A percentile compares a stretch with the other conserved stretches of the same genome.
These are phyloP conservation scores for Geranium rotundifolium DNA, from an alignment of 345 rosid species.

Conservation along the genomic window DNA sequence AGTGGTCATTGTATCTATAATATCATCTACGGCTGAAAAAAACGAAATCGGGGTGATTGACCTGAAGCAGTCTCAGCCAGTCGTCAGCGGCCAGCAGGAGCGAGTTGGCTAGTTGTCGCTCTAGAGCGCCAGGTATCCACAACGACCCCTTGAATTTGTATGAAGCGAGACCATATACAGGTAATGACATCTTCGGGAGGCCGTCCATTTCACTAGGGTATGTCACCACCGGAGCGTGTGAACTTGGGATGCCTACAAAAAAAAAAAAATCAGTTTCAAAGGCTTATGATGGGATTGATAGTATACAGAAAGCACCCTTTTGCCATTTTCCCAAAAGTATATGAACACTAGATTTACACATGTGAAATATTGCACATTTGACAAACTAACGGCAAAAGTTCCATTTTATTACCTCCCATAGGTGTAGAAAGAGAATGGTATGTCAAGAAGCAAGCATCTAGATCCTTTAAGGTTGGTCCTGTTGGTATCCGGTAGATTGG, in stretches of 20 bases:
- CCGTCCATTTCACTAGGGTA: conserved; percentile 22
- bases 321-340: no score
- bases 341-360: no score
- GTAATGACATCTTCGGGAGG: conserved; percentile 35
- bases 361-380: no score
- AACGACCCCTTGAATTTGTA: conserved; percentile 71
- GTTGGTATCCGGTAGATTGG: conserved; percentile 91
- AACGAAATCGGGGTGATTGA: conserved; percentile 69
- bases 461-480: conserved; percentile 75
- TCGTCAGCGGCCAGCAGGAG: conserved; percentile 52
- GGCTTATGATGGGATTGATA: neutral
- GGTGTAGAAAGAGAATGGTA: conserved; percentile 69
- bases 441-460: conserved; percentile 91
- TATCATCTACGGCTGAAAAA: conserved; percentile 30
- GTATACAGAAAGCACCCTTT: no score
- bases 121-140: conserved; percentile 53
- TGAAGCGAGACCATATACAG: conserved; percentile 67
- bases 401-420: conserved; percentile 27
- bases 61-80: conserved; percentile 48
- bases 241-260: conserved; percentile 18
- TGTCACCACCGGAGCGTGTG: conserved; percentile 16
- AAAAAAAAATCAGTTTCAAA: neutral
- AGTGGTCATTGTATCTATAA: neutral
- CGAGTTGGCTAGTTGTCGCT: conserved; percentile 30
- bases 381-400: neutral